These are phyloP conservation scores for Magnolia changhungtana DNA, from an alignment of 164 flowering plant genomes.

Conservation along the genomic window DNA sequence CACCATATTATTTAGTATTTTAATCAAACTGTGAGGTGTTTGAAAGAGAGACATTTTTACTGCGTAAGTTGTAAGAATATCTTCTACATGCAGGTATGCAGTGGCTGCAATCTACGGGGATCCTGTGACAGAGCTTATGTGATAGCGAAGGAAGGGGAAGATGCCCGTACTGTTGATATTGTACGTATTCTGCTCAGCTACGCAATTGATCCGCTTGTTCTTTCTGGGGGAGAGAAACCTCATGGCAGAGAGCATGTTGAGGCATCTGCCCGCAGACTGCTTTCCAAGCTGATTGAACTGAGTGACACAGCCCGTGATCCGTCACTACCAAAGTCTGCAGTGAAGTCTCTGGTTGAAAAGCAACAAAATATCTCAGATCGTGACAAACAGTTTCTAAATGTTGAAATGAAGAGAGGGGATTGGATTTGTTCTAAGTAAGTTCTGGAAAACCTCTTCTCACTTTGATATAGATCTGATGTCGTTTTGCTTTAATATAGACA, in stretches of 20 bases:
- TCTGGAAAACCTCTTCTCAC: neutral
- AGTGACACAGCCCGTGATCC: constrained; percentile 58
- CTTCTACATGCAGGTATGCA: constrained; percentile 56
- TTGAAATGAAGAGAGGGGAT: constrained; percentile 76
- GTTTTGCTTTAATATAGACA: neutral
- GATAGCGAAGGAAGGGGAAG: constrained; percentile 58
- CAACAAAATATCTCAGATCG: constrained; percentile 15
- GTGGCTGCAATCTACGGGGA: constrained; percentile 69
- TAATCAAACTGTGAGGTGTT: neutral
- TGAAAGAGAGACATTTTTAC: neutral
- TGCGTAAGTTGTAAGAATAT: neutral
- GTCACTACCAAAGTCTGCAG: constrained; percentile 41
- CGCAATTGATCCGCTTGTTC: constrained; percentile 67
- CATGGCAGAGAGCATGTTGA: constrained; percentile 53
- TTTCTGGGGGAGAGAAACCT: constrained; percentile 46
- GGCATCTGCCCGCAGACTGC: constrained; percentile 59
- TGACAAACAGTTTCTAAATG: constrained; percentile 23
- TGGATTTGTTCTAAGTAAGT: constrained; percentile 85
- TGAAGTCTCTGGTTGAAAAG: constrained; percentile 24
- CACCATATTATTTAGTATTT: too few relatives aligned
- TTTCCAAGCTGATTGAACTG: constrained; percentile 59
- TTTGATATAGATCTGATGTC: neutral
- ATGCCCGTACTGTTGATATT: constrained; percentile 74
- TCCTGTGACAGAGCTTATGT: constrained; percentile 95
- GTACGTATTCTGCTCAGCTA: constrained; percentile 64